phyloP scores from a whole-genome alignment of 805 yeast genomes.

The Wickerhamiella qilinensis region DNA sequence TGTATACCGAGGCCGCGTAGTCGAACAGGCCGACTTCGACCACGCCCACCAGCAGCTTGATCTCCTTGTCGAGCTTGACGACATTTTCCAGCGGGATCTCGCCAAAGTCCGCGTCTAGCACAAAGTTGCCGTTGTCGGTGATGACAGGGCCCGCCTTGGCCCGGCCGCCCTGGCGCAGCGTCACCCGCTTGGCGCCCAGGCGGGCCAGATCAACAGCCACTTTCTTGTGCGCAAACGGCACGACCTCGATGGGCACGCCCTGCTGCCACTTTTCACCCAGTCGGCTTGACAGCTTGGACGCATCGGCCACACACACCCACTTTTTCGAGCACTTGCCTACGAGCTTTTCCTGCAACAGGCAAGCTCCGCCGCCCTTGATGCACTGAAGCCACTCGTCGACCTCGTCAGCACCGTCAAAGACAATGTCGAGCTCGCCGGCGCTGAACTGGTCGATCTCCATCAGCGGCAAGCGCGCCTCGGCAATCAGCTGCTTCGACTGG shows the following conservation, averaged over 20 bases:
- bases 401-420: conserved; percentile 98
- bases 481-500: conserved; percentile 76
- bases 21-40: conserved; percentile 89
- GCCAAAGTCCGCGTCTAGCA: conserved; percentile 89
- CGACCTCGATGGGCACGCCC: conserved; percentile 92
- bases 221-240: conserved; percentile 72
- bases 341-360: conserved; percentile 88
- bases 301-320: conserved; percentile 84
- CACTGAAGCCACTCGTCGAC: conserved; percentile 67
- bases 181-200: conserved; percentile 49
- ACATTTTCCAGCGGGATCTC: conserved; percentile 35
- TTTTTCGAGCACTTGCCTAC: conserved; percentile 67
- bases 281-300: conserved; percentile 57
- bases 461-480: conserved; percentile 60
- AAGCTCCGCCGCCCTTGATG: conserved; percentile 98
- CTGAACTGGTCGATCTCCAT: conserved; percentile 66
- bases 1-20: conserved; percentile 62
- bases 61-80: conserved; percentile 37
- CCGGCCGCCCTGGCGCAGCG: conserved; percentile 67
- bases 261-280: conserved; percentile 74
- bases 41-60: conserved; percentile 75
- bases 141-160: conserved; percentile 96
- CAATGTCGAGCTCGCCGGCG: conserved; percentile 62
- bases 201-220: conserved; percentile 45
- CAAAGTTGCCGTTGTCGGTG: conserved; percentile 87